Evolutionary conservation across 345 rosid genomes (phyloP).

Genomic region (Gossypium australe): DNA sequence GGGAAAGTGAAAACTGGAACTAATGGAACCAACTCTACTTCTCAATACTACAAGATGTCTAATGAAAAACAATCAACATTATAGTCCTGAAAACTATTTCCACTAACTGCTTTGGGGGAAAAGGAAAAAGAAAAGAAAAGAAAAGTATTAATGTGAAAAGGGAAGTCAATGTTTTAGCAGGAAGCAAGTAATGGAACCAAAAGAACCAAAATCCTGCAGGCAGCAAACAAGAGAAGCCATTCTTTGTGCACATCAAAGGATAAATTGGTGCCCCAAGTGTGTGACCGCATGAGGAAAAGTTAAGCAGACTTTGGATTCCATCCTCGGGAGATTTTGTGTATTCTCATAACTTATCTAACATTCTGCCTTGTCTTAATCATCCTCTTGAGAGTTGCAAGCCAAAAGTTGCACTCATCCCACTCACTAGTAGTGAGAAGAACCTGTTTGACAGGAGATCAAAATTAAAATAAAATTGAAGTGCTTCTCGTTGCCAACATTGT

Average conservation of each 20-base stretch:
- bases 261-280: constrained; percentile 9
- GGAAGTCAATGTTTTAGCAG: not conserved
- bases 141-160: constrained; percentile 4
- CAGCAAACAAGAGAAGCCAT: constrained; percentile 7
- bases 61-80: constrained; percentile 11
- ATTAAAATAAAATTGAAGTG: not conserved
- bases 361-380: constrained; percentile 93
- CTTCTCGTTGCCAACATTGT: not conserved
- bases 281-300: constrained; percentile 1
- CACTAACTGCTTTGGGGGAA: constrained; percentile 12
- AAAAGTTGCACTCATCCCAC: constrained; percentile 99
- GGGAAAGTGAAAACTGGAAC: not conserved
- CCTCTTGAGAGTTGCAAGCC: constrained; percentile 88
- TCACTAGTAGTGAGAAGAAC: constrained; percentile 92
- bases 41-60: constrained; percentile 23
- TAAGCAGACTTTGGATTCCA: constrained; percentile 2
- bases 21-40: constrained; percentile 21
- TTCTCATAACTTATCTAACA: constrained; percentile 43
- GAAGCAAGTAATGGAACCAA: constrained; percentile 2
- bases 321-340: not conserved
- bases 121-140: not conserved
- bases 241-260: constrained; percentile 21
- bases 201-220: constrained; percentile 17
- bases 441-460: constrained; percentile 26
- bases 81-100: constrained; percentile 25